These are phyloP conservation scores for Arthromyces matolae DNA, from an alignment of 768 basidiomycete genomes.

Conservation along the genomic window DNA sequence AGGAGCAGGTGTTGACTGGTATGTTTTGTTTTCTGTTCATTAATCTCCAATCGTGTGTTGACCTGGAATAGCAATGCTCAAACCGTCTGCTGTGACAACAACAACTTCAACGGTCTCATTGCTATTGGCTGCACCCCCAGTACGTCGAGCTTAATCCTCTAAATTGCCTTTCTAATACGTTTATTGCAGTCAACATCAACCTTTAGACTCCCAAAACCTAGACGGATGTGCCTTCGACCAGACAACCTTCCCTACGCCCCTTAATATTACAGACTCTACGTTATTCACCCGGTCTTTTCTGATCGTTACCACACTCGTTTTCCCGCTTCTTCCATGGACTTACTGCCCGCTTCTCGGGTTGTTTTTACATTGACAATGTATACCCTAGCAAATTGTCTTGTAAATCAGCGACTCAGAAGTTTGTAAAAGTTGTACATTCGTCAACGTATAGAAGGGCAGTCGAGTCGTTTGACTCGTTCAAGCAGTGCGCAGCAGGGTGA, in stretches of 20 bases:
- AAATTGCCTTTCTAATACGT: neutral
- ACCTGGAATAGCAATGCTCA: conserved; percentile 29
- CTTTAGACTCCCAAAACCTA: conserved; percentile 11
- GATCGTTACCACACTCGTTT: conserved; percentile 9
- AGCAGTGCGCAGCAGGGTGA: no score
- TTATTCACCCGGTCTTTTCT: neutral
- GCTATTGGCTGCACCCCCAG: conserved; percentile 40
- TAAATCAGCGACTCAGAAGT: no score
- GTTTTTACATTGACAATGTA: no score
- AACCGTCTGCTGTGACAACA: conserved; percentile 45
- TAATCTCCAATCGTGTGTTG: neutral
- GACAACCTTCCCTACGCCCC: neutral
- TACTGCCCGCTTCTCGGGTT: no score
- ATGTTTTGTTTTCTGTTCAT: conserved; percentile 6
- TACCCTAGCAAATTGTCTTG: no score
- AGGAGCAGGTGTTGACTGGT: conserved; percentile 31
- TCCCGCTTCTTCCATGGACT: neutral
- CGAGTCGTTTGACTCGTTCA: no score
- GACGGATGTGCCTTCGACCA: neutral
- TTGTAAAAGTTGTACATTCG: no score
- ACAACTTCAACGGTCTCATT: conserved; percentile 41
- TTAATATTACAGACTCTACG: neutral
- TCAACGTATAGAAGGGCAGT: no score
- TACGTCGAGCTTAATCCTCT: conserved; percentile 21
- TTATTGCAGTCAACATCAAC: conserved; percentile 20